A percentile compares a stretch with the other conserved stretches of the same genome.
These are phyloP conservation scores for Fusarium coffeatum DNA, from an alignment of 2,329 filamentous ascomycete genomes.

Conservation along the genomic window DNA sequence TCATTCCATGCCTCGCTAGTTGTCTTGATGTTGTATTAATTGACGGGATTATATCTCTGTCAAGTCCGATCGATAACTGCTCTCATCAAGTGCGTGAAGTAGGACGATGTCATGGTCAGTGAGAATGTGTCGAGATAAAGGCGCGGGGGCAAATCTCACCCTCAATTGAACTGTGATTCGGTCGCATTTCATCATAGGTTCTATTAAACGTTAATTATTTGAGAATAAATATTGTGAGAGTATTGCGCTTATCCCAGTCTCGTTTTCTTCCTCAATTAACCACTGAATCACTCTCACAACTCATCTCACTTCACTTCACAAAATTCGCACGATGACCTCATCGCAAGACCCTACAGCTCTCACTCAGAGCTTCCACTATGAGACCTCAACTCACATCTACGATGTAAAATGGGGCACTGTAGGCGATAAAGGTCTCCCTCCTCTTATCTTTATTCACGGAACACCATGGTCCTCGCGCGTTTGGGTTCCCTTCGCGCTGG, in stretches of 20 bases:
- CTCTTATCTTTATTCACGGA: conserved; percentile 59
- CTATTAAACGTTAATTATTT: background rate
- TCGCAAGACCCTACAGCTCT: conserved; percentile 23
- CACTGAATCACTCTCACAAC: background rate
- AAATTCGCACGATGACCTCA: conserved; percentile 14
- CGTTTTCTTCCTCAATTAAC: fast-evolving
- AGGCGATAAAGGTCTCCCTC: conserved; percentile 45
- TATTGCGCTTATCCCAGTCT: background rate
- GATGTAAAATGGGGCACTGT: conserved; percentile 51
- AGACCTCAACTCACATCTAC: conserved; percentile 45
- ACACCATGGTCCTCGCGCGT: conserved; percentile 60
- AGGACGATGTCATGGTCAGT: background rate
- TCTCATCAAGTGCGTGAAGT: background rate
- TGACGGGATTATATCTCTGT: background rate
- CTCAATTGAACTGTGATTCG: background rate
- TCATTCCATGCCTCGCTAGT: fast-evolving
- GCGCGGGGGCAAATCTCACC: conserved; percentile 4
- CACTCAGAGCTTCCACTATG: conserved; percentile 48
- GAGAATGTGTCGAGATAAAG: conserved; percentile 1
- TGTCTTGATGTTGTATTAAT: too few relatives aligned
- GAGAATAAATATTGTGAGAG: background rate
- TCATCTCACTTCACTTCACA: fast-evolving
- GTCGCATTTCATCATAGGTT: background rate
- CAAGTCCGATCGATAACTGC: background rate
- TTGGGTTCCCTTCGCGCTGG: conserved; percentile 52